Evolutionary conservation across 2,329 filamentous ascomycete genomes (phyloP).

Genomic region (Trichoderma arundinaceum): DNA sequence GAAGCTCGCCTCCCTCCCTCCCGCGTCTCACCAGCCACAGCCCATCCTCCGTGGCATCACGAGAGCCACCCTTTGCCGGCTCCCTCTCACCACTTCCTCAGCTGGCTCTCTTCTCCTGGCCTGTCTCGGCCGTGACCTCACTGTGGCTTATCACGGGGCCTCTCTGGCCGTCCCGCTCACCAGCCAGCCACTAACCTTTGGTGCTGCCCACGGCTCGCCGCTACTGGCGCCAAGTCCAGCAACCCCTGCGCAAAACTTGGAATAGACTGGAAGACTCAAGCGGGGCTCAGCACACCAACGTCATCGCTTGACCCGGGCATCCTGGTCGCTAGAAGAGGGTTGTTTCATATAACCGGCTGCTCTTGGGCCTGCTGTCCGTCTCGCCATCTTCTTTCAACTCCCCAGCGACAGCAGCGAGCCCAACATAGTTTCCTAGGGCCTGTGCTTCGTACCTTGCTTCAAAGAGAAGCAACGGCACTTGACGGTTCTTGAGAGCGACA

Average conservation of each 20-base stretch:
- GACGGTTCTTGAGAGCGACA: no score
- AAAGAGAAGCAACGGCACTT: neutral
- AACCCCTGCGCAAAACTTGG: constrained; percentile 28
- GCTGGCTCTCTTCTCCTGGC: neutral
- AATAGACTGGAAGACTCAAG: constrained; percentile 29
- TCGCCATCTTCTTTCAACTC: constrained; percentile 21
- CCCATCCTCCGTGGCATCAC: constrained; percentile 10
- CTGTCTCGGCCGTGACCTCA: constrained; percentile 20
- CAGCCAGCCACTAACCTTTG: constrained; percentile 15
- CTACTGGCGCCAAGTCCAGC: constrained; percentile 6
- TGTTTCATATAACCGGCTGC: constrained; percentile 25
- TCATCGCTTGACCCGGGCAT: constrained; percentile 26
- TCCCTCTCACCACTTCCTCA: constrained; percentile 7
- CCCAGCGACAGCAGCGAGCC: neutral
- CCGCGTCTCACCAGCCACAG: constrained; percentile 27
- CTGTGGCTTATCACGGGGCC: constrained; percentile 29
- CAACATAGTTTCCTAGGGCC: neutral
- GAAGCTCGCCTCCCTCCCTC: no score
- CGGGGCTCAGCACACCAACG: constrained; percentile 32
- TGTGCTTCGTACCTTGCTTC: no score
- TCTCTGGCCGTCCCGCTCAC: constrained; percentile 2
- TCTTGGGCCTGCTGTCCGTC: neutral
- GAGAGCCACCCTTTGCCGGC: constrained; percentile 4
- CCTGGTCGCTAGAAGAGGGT: constrained; percentile 4
- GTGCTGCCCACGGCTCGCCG: constrained; percentile 7